These are phyloP conservation scores for Lepidium africanum DNA, from an alignment of 345 rosid genomes.

Conservation along the genomic window DNA sequence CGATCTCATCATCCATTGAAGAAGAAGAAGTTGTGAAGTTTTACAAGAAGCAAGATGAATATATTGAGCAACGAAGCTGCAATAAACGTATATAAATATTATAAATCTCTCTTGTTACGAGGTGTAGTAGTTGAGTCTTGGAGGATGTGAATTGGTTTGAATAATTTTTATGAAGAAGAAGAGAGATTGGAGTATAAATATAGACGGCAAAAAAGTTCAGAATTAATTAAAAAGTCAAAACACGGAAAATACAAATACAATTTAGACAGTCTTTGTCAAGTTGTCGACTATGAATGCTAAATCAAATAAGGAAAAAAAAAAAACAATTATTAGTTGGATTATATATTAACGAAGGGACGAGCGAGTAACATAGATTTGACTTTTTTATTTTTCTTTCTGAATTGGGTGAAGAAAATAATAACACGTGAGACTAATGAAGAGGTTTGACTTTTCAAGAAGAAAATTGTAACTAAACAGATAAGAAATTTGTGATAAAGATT, in stretches of 20 bases:
- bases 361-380: conserved; percentile 30
- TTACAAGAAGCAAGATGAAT: conserved; percentile 3
- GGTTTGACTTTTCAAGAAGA: conserved; percentile 39
- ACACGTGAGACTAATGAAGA: conserved; percentile 10
- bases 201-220: not conserved
- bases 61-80: conserved; percentile 5
- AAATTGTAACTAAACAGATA: conserved; percentile 15
- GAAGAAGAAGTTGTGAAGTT: not conserved
- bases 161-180: conserved; percentile 7
- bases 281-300: not conserved
- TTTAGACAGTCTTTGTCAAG: not conserved
- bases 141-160: conserved; percentile 37
- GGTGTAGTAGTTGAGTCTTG: conserved; percentile 20
- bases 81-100: not conserved
- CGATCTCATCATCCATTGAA: conserved; percentile 52
- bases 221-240: conserved; percentile 43
- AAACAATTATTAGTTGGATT: not conserved
- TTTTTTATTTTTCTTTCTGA: not conserved
- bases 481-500: conserved; percentile 10
- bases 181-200: conserved; percentile 26
- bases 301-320: not conserved
- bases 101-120: not conserved
- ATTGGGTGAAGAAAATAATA: conserved; percentile 4
- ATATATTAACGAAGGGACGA: not conserved
- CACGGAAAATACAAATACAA: conserved; percentile 34